phyloP scores from a whole-genome alignment of 768 basidiomycete species.

The Boletus rex-veris region DNA sequence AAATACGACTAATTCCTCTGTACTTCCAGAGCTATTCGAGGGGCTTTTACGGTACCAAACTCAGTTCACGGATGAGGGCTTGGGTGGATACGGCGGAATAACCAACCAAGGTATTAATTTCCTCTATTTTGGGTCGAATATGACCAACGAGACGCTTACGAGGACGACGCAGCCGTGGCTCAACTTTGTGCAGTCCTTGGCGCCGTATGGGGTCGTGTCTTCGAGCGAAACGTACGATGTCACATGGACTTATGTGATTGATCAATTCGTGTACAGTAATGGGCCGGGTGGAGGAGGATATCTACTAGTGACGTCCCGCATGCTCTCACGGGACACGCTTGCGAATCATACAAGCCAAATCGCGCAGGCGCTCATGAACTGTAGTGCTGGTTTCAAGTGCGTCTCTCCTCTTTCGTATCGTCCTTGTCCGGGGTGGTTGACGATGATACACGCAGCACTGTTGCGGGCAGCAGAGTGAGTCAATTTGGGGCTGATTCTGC shows the following conservation, averaged over 20 bases:
- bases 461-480: conserved; percentile 44
- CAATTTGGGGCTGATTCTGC: conserved; percentile 34
- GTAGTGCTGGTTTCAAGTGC: not conserved
- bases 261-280: conserved; percentile 2
- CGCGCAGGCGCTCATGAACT: conserved; percentile 18
- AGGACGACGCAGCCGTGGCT: conserved; percentile 35
- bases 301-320: conserved; percentile 20
- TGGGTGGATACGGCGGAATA: conserved; percentile 38
- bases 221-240: no score
- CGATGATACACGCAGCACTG: conserved; percentile 28
- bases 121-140: conserved; percentile 33
- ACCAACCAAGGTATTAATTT: conserved; percentile 8
- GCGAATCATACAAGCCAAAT: conserved; percentile 21
- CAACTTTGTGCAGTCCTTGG: conserved; percentile 17
- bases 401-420: not conserved
- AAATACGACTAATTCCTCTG: conserved; percentile 31
- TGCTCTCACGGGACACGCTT: conserved; percentile 31
- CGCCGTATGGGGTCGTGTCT: conserved; percentile 3
- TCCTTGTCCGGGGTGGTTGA: not conserved
- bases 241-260: not conserved
- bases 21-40: conserved; percentile 32
- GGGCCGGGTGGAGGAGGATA: conserved; percentile 21
- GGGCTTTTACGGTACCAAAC: conserved; percentile 28
- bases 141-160: conserved; percentile 34
- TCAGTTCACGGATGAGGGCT: conserved; percentile 39